Base-by-base conservation (phyloP, 306 rosid species). In the Mucuna pruriens region DNA sequence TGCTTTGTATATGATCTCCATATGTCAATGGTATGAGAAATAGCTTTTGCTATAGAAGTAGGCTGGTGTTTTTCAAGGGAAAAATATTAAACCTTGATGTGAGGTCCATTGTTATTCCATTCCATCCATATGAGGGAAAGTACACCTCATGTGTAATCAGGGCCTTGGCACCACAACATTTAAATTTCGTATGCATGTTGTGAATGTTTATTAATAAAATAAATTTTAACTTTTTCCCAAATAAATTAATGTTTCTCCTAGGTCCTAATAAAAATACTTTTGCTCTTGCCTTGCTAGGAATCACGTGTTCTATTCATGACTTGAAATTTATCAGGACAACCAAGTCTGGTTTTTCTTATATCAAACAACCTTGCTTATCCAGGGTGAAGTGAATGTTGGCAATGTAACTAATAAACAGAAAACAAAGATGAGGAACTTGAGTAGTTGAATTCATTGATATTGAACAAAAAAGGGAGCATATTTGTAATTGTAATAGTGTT, bases 1-100 rank as follows among this genome's bases (percentile, higher is more conserved):
- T 5, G 88, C 80, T 58, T 67, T 65, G 38, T 54, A 0, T 9
- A 92, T 57, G 0, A 54, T 29, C 7, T 90, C 90, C 92, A 29
- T 29, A 29, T 1, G 31, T 29, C 31, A 29, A 29, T 29, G 31
- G 31, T 29, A 29, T 29, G 31, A 29, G 31, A 29, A 29, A 29
- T 1, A 29, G 31, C 3, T 29, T 29, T 29, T 29, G n/a, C 31
- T 29, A 29, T 29, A 29, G 31, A 29, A 29, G 31, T 29, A 29
- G 31, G 31, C 3, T 29, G 31, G 1, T 29, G 31, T 29, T 29
- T 1, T 29, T 29, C 2, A 29, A 29, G 31, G 31, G 31, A 29
- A 29, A 29, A 29, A 29, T n/a, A n/a, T 29, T 29, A 29, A 29
- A 29, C 31, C 31, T 29, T 29, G 31, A 29, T 29, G 31, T 29